phyloP scores from a whole-genome alignment of 805 yeast genomes.

The Ascoidea asiatica region DNA sequence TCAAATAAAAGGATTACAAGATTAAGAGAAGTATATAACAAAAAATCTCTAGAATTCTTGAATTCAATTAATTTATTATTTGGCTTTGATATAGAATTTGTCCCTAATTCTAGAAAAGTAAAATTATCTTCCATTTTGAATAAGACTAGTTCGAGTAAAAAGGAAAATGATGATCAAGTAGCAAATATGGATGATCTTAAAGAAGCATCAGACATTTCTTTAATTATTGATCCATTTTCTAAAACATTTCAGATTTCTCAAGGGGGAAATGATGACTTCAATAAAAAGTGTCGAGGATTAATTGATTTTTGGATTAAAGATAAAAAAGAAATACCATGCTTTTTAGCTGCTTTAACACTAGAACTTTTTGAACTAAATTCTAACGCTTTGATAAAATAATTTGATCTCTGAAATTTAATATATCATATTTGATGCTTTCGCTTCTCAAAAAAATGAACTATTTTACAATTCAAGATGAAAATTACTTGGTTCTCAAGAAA shows the following conservation, averaged over 20 bases:
- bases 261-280: slow-evolving; percentile 13
- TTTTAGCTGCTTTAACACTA: slow-evolving; percentile 60
- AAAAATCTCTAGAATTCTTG: slow-evolving; percentile 59
- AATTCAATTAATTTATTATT: slow-evolving; percentile 52
- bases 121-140: slow-evolving; percentile 26
- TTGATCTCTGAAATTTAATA: not conserved
- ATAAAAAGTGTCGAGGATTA: slow-evolving; percentile 27
- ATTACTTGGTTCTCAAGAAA: not conserved
- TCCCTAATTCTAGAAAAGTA: slow-evolving; percentile 35
- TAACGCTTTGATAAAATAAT: not conserved
- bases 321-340: slow-evolving; percentile 60
- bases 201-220: slow-evolving; percentile 25
- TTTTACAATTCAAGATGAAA: not conserved
- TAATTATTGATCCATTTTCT: slow-evolving; percentile 43
- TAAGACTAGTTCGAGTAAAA: slow-evolving; percentile 14
- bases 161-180: slow-evolving; percentile 5
- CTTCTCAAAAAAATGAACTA: not conserved
- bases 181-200: slow-evolving; percentile 4
- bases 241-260: slow-evolving; percentile 42
- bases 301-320: slow-evolving; percentile 56
- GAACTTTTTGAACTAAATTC: slow-evolving; percentile 37
- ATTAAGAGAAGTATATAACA: slow-evolving; percentile 39
- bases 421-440: not conserved
- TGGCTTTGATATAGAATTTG: slow-evolving; percentile 63
- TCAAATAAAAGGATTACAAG: slow-evolving; percentile 39